Percentiles rank a stretch among this genome's conserved stretches.
Conservation (phyloP, 2,329 filamentous ascomycete species). For the Daldinia sp. region DNA sequence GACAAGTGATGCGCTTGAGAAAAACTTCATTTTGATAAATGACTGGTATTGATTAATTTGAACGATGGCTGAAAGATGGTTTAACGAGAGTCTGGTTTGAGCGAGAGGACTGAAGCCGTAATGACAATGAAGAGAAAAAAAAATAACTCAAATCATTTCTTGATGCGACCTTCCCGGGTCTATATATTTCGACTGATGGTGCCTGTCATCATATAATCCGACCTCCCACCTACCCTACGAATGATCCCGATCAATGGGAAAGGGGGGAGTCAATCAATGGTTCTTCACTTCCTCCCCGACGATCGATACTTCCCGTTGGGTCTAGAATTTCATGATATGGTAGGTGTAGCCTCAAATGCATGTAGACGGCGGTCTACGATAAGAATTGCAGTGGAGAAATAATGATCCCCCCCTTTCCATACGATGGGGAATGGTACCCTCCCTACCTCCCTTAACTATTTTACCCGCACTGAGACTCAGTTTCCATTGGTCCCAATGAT, state of each 20-base stretch:
- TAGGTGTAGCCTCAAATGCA: conserved; percentile 17
- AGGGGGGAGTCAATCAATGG: conserved; percentile 12
- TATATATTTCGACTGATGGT: conserved; percentile 21
- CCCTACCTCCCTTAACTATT: not conserved
- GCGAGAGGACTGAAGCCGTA: conserved; percentile 8
- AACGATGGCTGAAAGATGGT: not conserved
- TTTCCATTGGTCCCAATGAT: conserved; percentile 2
- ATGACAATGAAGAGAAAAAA: not conserved
- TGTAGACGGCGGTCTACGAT: conserved; percentile 8
- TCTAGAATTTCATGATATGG: conserved; percentile 7
- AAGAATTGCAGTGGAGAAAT: conserved; percentile 14
- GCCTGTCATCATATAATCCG: conserved; percentile 11
- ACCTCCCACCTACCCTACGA: conserved; percentile 1
- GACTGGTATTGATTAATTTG: conserved; percentile 1
- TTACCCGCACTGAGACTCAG: not conserved
- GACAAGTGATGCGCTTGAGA: conserved; percentile 25
- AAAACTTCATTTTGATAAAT: conserved; percentile 33
- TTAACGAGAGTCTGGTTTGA: conserved; percentile 12
- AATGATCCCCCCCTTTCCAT: conserved; percentile 11
- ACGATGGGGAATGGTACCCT: conserved; percentile 13
- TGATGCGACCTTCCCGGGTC: conserved; percentile 12
- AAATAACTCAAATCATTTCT: not conserved
- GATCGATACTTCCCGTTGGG: conserved; percentile 22
- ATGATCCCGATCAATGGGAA: not conserved
- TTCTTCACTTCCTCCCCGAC: conserved; percentile 1